Percentiles rank a stretch among this genome's conserved stretches.
These are phyloP conservation scores for Arthrobotrys iridis DNA, from an alignment of 2,329 filamentous ascomycete species.

Conservation along the genomic window DNA sequence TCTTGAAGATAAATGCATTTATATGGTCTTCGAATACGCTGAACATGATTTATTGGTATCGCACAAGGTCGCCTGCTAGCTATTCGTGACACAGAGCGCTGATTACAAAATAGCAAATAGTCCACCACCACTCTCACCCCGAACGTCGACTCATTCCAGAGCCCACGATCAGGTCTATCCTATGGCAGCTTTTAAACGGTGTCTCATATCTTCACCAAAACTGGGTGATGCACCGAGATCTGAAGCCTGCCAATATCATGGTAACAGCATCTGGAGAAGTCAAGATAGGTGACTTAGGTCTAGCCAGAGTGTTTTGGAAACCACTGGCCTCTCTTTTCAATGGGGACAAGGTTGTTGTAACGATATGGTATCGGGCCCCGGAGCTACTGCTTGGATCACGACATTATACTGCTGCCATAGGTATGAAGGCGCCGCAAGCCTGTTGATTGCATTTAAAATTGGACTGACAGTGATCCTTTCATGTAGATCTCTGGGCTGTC, in stretches of 20 bases:
- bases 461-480: neutral
- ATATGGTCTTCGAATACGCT: conserved; percentile 99
- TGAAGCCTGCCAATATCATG: conserved; percentile 99
- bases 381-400: conserved; percentile 89
- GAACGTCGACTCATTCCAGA: conserved; percentile 88
- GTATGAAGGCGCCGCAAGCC: neutral
- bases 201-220: conserved; percentile 94
- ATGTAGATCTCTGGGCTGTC: conserved; percentile 86
- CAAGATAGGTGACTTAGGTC: conserved; percentile 91
- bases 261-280: conserved; percentile 90
- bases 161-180: conserved; percentile 87
- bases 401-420: conserved; percentile 95
- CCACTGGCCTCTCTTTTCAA: conserved; percentile 89
- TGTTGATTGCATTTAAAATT: no score
- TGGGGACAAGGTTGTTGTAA: conserved; percentile 97
- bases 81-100: neutral
- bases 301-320: conserved; percentile 93
- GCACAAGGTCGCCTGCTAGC: neutral
- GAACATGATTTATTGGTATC: conserved; percentile 83
- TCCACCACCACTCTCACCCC: conserved; percentile 80
- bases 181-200: conserved; percentile 95
- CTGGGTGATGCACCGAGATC: conserved; percentile 95
- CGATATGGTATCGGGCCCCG: conserved; percentile 97
- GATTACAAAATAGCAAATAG: conserved; percentile 73
- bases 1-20: conserved; percentile 97